These are phyloP conservation scores for Leersia perrieri DNA, from an alignment of 176 grass and related monocot species.

Conservation along the genomic window DNA sequence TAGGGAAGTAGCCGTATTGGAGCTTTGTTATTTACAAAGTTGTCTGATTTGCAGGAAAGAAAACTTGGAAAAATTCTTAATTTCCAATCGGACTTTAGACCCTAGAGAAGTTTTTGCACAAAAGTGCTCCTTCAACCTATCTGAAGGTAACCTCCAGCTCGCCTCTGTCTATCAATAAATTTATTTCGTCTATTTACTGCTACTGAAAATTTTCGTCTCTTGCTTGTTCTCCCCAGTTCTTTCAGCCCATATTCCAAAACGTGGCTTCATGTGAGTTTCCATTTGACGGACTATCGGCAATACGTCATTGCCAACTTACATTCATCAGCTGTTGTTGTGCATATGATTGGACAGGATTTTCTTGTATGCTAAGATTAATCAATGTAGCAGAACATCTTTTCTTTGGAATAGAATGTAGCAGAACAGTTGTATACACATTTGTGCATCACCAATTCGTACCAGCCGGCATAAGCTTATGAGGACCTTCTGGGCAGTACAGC, in stretches of 20 bases:
- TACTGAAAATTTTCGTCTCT: conserved; percentile 14
- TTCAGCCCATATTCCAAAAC: conserved; percentile 25
- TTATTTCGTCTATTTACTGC: not conserved
- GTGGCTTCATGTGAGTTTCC: conserved; percentile 32
- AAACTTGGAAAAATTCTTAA: conserved; percentile 54
- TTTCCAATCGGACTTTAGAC: conserved; percentile 57
- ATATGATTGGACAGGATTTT: conserved; percentile 32
- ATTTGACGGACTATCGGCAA: conserved; percentile 14
- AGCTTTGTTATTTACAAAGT: conserved; percentile 25
- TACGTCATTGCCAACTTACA: conserved; percentile 7
- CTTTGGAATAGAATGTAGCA: not conserved
- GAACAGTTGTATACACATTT: conserved; percentile 7
- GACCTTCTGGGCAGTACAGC: not conserved
- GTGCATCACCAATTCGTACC: not conserved
- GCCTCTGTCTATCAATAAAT: not conserved
- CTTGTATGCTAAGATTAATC: conserved; percentile 6
- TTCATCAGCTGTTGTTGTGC: conserved; percentile 25
- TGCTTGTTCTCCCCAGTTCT: conserved; percentile 47
- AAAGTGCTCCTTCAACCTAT: conserved; percentile 69
- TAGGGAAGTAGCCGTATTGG: not conserved
- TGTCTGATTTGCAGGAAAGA: conserved; percentile 68
- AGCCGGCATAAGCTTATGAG: conserved; percentile 10
- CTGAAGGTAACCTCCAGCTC: conserved; percentile 48
- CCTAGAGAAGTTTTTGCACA: conserved; percentile 54
- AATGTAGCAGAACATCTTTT: conserved; percentile 11